Evolutionary conservation across 1,139 yeast species (phyloP).

Genomic region (Trichomonascaceae sp.): DNA sequence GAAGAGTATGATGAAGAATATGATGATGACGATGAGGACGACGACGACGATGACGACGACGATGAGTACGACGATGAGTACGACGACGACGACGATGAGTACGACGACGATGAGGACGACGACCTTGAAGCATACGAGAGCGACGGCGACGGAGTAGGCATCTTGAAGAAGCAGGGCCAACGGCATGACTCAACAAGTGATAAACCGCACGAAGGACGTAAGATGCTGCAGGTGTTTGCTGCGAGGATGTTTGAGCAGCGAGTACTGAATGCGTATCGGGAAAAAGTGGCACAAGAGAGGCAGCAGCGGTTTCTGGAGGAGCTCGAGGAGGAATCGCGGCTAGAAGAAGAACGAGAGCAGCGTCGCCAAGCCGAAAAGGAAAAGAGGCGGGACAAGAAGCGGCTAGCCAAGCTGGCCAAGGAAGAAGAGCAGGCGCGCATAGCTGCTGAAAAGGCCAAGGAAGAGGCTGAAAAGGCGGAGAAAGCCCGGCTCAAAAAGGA

Average conservation of each 20-base stretch:
- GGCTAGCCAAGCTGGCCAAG: conserved; percentile 52
- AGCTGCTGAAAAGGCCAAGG: conserved; percentile 42
- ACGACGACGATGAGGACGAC: conserved; percentile 16
- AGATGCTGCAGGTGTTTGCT: conserved; percentile 62
- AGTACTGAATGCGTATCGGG: conserved; percentile 59
- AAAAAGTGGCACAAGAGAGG: conserved; percentile 60
- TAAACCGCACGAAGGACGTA: conserved; percentile 62
- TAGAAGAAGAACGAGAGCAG: conserved; percentile 56
- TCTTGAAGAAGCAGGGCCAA: conserved; percentile 21
- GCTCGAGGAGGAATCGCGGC: conserved; percentile 62
- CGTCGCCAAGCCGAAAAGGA: conserved; percentile 63
- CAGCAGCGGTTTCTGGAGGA: conserved; percentile 63
- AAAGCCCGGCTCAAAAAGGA: conserved; percentile 43
- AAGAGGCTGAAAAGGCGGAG: conserved; percentile 41
- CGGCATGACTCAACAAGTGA: conserved; percentile 45
- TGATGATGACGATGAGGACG: conserved; percentile 22
- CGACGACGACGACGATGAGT: conserved; percentile 16
- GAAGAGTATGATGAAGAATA: conserved; percentile 24
- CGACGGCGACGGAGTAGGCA: conserved; percentile 9
- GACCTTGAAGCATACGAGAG: conserved; percentile 19
- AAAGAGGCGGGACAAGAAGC: conserved; percentile 66
- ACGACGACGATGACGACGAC: conserved; percentile 16
- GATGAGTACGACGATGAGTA: conserved; percentile 14
- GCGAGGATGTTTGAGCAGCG: conserved; percentile 62
- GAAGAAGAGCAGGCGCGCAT: conserved; percentile 57